A percentile compares a stretch with the other conserved stretches of the same genome.
phyloP scores from a whole-genome alignment of 306 rosid genomes.

The Casuarina equisetifolia region DNA sequence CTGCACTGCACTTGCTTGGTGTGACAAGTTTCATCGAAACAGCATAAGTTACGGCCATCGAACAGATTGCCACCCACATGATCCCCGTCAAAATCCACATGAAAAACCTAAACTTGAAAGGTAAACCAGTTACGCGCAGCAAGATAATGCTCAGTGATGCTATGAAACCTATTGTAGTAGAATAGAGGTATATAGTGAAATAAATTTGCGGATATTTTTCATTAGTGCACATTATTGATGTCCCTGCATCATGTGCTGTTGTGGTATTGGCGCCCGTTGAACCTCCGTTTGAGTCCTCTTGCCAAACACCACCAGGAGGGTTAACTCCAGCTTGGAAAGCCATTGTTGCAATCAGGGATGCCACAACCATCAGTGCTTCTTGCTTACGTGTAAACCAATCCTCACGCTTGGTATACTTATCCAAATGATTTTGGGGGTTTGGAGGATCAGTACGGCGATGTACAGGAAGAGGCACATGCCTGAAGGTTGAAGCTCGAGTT shows the following conservation, averaged over 20 bases:
- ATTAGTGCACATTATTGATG: slow-evolving; percentile 26
- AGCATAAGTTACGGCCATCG: slow-evolving; percentile 20
- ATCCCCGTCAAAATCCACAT: slow-evolving; percentile 42
- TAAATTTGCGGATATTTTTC: neutral
- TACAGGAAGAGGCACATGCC: too few species aligned
- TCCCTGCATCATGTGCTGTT: slow-evolving; percentile 27
- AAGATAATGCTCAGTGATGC: slow-evolving; percentile 35
- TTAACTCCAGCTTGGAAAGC: slow-evolving; percentile 28
- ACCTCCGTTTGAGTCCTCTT: slow-evolving; percentile 22
- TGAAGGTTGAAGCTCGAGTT: too few species aligned
- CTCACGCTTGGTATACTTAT: neutral
- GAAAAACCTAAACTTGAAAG: slow-evolving; percentile 21
- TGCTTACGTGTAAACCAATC: slow-evolving; percentile 38
- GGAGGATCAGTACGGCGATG: too few species aligned
- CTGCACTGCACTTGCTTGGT: slow-evolving; percentile 3
- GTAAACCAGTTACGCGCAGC: slow-evolving; percentile 33
- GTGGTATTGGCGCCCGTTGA: slow-evolving; percentile 14
- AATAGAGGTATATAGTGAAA: slow-evolving; percentile 10
- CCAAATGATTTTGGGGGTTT: too few species aligned
- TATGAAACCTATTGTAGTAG: slow-evolving; percentile 26
- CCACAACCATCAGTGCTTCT: slow-evolving; percentile 30
- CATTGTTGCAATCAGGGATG: slow-evolving; percentile 32
- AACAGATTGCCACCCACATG: slow-evolving; percentile 40
- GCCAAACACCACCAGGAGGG: slow-evolving; percentile 38
- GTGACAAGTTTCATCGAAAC: slow-evolving; percentile 22